Evolutionary conservation across 768 basidiomycete species (phyloP).

Genomic region (Tremella mesenterica): DNA sequence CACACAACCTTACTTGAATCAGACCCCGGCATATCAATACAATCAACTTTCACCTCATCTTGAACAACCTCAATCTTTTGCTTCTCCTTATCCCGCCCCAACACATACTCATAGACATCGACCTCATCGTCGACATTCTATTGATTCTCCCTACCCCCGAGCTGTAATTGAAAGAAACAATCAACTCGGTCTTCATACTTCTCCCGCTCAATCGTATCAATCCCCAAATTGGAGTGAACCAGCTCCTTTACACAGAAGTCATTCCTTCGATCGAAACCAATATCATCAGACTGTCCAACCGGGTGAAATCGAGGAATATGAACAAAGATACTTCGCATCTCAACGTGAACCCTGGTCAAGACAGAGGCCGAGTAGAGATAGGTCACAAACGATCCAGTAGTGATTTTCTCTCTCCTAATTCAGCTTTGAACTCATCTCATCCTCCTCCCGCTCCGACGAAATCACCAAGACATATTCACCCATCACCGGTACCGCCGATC

Average conservation of each 20-base stretch:
- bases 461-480: slow-evolving; percentile 4
- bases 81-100: background rate
- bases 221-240: too few relatives aligned
- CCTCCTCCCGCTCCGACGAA: slow-evolving; percentile 3
- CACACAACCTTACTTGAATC: background rate
- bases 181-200: background rate
- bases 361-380: background rate
- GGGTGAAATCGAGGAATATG: background rate
- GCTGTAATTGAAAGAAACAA: background rate
- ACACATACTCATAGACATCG: background rate
- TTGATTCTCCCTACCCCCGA: background rate
- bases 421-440: background rate
- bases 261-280: background rate
- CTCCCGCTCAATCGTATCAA: background rate
- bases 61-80: background rate
- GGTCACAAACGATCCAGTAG: background rate
- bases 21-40: background rate
- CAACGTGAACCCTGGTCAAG: background rate
- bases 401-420: background rate
- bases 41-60: background rate
- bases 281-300: background rate
- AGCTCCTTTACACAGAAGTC: too few relatives aligned
- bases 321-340: background rate
- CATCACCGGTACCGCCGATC: background rate
- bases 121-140: background rate